Evolutionary conservation across 2,329 filamentous ascomycete species (phyloP).

Genomic region (Ascochyta clinopodiicola): DNA sequence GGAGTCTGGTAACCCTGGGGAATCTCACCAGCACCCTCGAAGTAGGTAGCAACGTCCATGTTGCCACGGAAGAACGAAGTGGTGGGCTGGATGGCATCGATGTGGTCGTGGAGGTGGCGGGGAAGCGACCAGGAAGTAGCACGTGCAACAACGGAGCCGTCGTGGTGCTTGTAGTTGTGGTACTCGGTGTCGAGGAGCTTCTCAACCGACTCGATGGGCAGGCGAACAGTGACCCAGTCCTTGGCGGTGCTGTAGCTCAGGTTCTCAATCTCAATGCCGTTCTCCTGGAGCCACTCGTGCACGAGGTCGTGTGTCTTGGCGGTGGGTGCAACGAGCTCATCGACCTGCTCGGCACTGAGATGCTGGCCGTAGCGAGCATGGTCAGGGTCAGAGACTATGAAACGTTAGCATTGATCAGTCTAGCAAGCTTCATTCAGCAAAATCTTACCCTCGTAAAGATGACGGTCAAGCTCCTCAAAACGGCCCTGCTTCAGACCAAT

Average conservation of each 20-base stretch:
- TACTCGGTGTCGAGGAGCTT: slow-evolving; percentile 59
- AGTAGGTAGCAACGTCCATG: slow-evolving; percentile 32
- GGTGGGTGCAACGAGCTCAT: slow-evolving; percentile 60
- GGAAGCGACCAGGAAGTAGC: slow-evolving; percentile 66
- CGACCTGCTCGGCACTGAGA: slow-evolving; percentile 59
- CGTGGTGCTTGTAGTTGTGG: slow-evolving; percentile 59
- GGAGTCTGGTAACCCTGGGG: slow-evolving; percentile 37
- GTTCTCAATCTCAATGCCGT: slow-evolving; percentile 57
- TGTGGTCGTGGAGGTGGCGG: slow-evolving; percentile 62
- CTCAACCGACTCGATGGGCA: slow-evolving; percentile 61
- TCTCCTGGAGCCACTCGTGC: slow-evolving; percentile 62
- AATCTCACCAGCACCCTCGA: slow-evolving; percentile 30
- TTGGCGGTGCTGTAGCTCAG: slow-evolving; percentile 59
- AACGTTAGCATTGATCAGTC: background rate
- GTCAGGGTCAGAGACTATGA: slow-evolving; percentile 48
- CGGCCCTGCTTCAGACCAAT: slow-evolving; percentile 66
- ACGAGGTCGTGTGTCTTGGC: slow-evolving; percentile 60
- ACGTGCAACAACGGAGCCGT: slow-evolving; percentile 61
- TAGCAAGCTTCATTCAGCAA: background rate
- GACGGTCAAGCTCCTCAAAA: slow-evolving; percentile 62
- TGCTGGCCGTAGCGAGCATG: slow-evolving; percentile 64
- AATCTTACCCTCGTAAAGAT: slow-evolving; percentile 58
- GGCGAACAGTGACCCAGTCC: slow-evolving; percentile 63
- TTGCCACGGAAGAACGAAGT: slow-evolving; percentile 60
- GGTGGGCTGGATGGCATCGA: slow-evolving; percentile 67